Conservation (phyloP, 139 green algal genomes). For the Picochlorum sp. region DNA sequence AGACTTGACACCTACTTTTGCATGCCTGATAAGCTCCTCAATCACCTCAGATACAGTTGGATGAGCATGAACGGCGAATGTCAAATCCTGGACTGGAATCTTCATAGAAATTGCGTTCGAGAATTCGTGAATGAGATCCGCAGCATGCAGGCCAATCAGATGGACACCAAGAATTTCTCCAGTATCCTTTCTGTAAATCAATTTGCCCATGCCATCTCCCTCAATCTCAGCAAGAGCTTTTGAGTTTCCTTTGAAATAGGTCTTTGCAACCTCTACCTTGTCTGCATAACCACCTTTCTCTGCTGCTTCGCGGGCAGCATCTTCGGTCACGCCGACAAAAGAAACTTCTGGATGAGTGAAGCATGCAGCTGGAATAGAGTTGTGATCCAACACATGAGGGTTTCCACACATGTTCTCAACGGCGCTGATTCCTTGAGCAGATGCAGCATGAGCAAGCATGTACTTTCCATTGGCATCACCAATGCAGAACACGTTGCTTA, state of each 20-base stretch:
- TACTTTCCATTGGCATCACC: slow-evolving; percentile 96
- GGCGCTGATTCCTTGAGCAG: slow-evolving; percentile 83
- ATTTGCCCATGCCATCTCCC: slow-evolving; percentile 94
- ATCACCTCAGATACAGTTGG: slow-evolving; percentile 92
- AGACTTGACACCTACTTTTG: slow-evolving; percentile 10
- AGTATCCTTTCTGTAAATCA: slow-evolving; percentile 92
- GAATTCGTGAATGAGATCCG: slow-evolving; percentile 98
- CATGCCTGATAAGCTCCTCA: slow-evolving; percentile 32
- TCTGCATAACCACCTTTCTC: slow-evolving; percentile 76
- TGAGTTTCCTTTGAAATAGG: slow-evolving; percentile 97
- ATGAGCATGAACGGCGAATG: slow-evolving; percentile 98
- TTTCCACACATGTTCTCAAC: slow-evolving; percentile 92
- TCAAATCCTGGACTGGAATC: slow-evolving; percentile 88
- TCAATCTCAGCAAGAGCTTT: slow-evolving; percentile 97
- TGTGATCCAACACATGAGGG: slow-evolving; percentile 88
- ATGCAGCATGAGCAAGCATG: slow-evolving; percentile 84
- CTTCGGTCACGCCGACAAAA: slow-evolving; percentile 95
- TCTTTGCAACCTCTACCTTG: slow-evolving; percentile 85
- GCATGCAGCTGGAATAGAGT: slow-evolving; percentile 88
- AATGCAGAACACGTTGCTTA: slow-evolving; percentile 93
- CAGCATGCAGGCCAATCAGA: slow-evolving; percentile 93
- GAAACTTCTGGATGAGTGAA: slow-evolving; percentile 98
- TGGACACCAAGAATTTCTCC: slow-evolving; percentile 95
- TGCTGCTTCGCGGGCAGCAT: slow-evolving; percentile 78
- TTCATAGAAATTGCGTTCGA: slow-evolving; percentile 90